Evolutionary conservation across 192 early-diverging fungal species (phyloP).

Genomic region (Coemansia sp.): DNA sequence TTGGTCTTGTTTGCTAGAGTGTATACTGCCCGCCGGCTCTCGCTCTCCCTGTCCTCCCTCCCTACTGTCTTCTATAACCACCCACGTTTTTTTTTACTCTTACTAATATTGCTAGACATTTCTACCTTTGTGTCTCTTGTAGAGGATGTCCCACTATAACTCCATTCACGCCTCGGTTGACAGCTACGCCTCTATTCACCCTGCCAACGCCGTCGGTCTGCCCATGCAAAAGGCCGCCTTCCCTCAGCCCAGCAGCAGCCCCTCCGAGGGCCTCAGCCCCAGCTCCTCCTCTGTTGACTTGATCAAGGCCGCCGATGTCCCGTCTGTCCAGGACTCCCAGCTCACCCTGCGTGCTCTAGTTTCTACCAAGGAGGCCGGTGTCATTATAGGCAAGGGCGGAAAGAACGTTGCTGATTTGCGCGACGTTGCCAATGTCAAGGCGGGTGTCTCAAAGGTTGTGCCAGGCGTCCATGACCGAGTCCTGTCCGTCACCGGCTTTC

Average conservation of each 20-base stretch:
- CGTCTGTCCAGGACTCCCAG: conserved; percentile 59
- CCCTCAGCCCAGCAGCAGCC: conserved; percentile 32
- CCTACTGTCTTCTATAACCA: background rate
- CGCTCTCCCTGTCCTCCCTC: background rate
- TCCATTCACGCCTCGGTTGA: conserved; percentile 20
- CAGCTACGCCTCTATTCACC: conserved; percentile 9
- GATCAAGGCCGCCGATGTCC: conserved; percentile 27
- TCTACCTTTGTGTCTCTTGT: background rate
- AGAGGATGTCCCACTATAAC: conserved; percentile 40
- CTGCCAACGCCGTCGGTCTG: conserved; percentile 17
- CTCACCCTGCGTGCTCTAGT: conserved; percentile 88
- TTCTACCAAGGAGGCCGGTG: conserved; percentile 90
- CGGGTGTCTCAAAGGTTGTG: conserved; percentile 90
- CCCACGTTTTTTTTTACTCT: background rate
- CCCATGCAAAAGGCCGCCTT: conserved; percentile 33
- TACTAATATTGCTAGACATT: background rate
- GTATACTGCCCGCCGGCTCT: background rate
- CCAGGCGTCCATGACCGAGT: conserved; percentile 87
- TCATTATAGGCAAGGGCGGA: conserved; percentile 89
- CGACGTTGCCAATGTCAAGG: conserved; percentile 81
- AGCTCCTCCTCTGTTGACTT: conserved; percentile 25
- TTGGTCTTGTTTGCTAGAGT: conserved; percentile 15
- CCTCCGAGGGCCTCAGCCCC: conserved; percentile 32
- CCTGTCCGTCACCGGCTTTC: conserved; percentile 73
- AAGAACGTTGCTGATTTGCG: conserved; percentile 90